A percentile compares a stretch with the other conserved stretches of the same genome.
Conservation (phyloP, 495 filamentous ascomycete species). For the Xylaria scruposa region DNA sequence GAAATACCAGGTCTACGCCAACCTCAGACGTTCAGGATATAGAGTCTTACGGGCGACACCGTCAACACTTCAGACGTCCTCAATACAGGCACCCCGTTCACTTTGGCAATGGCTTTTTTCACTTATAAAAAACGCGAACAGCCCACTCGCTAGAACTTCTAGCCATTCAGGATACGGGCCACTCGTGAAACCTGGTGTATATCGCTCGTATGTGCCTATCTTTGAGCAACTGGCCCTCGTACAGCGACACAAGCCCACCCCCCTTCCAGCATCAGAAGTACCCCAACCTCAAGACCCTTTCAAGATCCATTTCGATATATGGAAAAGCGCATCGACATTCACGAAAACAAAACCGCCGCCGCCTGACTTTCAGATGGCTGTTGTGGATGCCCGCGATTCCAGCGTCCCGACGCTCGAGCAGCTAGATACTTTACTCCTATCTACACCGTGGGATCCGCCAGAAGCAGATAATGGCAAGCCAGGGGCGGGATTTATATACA, state of each 20-base stretch:
- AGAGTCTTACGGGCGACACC: conserved; percentile 71
- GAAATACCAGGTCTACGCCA: conserved; percentile 83
- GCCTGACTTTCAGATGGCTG: conserved; percentile 83
- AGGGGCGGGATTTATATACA: conserved; percentile 57
- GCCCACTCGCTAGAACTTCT: conserved; percentile 2
- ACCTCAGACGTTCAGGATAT: conserved; percentile 85
- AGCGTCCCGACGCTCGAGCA: conserved; percentile 74
- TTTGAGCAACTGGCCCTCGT: conserved; percentile 79
- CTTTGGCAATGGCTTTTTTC: conserved; percentile 55
- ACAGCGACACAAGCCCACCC: conserved; percentile 69
- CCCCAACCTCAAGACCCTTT: conserved; percentile 60
- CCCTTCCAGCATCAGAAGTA: conserved; percentile 32
- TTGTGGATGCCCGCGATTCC: conserved; percentile 76
- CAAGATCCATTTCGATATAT: conserved; percentile 75
- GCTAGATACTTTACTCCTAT: conserved; percentile 69
- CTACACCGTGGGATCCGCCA: conserved; percentile 68
- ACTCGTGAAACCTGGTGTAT: conserved; percentile 75
- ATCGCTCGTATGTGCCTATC: conserved; percentile 79
- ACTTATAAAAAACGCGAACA: conserved; percentile 33
- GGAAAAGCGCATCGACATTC: conserved; percentile 71
- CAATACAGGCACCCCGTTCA: conserved; percentile 2
- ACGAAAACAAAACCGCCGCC: conserved; percentile 74
- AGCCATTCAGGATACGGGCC: conserved; percentile 60
- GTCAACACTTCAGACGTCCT: conserved; percentile 28
- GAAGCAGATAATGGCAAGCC: conserved; percentile 42